Evolutionary conservation across 2,329 filamentous ascomycete species (phyloP).

Genomic region (Colletotrichum godetiae): DNA sequence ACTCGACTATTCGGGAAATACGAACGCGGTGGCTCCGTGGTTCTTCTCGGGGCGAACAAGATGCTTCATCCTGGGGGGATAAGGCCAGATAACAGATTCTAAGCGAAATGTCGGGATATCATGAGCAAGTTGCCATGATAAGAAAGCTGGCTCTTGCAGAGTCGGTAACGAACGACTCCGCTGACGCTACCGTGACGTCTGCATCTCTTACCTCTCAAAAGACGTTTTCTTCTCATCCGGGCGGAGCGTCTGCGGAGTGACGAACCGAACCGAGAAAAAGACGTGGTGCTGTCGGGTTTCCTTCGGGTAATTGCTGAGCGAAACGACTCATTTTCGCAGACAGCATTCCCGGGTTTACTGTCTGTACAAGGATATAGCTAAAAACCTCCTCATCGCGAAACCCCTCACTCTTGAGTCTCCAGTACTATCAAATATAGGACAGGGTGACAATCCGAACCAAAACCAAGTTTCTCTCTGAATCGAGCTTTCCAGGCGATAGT

Average conservation of each 20-base stretch:
- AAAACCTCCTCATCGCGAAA: slow-evolving; percentile 21
- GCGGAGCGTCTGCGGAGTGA: background rate
- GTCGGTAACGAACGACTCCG: background rate
- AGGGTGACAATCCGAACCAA: background rate
- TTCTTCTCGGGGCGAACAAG: slow-evolving; percentile 8
- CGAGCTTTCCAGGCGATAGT: too few relatives aligned
- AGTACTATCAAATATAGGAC: background rate
- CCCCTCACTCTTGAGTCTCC: slow-evolving; percentile 5
- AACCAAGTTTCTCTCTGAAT: background rate
- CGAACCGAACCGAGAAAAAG: slow-evolving; percentile 11
- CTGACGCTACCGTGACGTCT: background rate
- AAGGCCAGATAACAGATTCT: background rate
- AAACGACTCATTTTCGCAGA: background rate
- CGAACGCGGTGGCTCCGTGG: slow-evolving; percentile 16
- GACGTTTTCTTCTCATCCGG: background rate
- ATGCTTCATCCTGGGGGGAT: background rate
- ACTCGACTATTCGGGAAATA: slow-evolving; percentile 16
- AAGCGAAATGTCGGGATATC: background rate
- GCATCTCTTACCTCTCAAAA: background rate
- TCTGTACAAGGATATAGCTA: background rate
- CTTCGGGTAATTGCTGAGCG: slow-evolving; percentile 27
- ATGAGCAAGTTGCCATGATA: background rate
- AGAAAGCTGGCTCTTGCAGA: background rate
- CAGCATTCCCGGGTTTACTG: background rate
- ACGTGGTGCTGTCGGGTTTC: slow-evolving; percentile 17